Percentiles rank a stretch among this genome's conserved stretches.
phyloP scores from a whole-genome alignment of 2,329 filamentous ascomycete genomes.

The Pseudogymnoascus sp. region DNA sequence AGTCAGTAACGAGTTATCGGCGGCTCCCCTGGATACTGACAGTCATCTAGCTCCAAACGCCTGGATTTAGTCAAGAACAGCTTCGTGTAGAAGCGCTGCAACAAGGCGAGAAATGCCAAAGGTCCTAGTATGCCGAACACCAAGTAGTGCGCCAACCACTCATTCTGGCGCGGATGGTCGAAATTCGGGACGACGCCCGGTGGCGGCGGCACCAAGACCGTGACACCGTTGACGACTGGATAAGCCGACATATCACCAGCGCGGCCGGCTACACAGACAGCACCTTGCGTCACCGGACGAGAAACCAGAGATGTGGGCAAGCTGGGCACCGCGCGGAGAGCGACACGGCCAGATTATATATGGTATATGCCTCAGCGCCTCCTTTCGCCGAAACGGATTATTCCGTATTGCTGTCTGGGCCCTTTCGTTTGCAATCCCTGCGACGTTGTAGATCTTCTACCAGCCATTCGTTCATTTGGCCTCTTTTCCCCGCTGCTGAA shows the following conservation, averaged over 20 bases:
- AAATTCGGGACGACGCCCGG: constrained; percentile 12
- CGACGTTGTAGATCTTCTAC: background rate
- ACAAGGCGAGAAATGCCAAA: constrained; percentile 13
- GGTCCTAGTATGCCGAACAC: constrained; percentile 12
- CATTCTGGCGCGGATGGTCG: constrained; percentile 11
- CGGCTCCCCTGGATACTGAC: constrained; percentile 8
- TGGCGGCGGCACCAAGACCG: constrained; percentile 9
- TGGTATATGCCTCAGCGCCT: background rate
- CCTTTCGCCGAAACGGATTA: background rate
- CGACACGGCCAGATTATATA: background rate
- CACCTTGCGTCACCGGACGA: background rate
- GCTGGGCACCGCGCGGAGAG: background rate
- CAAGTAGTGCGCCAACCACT: constrained; percentile 7
- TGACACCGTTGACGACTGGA: constrained; percentile 10
- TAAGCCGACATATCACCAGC: background rate
- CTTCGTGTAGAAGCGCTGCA: constrained; percentile 16
- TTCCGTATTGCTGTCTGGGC: background rate
- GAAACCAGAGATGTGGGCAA: background rate
- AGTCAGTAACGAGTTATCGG: background rate
- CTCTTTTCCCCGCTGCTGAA: background rate
- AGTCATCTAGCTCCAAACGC: constrained; percentile 13
- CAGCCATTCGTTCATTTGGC: background rate
- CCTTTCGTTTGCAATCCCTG: background rate
- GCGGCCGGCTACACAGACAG: background rate
- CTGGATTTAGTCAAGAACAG: background rate